A percentile compares a stretch with the other conserved stretches of the same genome.
Conservation (phyloP, 208 protist genomes). For the Leishmania braziliensis region DNA sequence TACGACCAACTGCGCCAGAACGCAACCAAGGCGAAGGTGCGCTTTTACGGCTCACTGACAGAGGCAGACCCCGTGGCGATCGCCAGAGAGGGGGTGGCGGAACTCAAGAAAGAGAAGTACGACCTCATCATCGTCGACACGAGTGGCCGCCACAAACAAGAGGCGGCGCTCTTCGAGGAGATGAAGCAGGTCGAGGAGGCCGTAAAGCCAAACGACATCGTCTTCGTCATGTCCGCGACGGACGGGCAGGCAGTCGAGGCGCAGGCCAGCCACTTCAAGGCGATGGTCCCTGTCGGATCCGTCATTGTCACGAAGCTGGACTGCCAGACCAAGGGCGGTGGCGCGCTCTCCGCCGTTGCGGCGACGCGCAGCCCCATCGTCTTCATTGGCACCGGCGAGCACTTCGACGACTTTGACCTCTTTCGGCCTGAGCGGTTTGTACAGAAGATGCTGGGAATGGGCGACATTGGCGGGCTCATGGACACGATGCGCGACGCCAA, state of each 20-base stretch:
- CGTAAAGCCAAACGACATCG: slow-evolving; percentile 95
- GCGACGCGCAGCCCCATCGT: slow-evolving; percentile 98
- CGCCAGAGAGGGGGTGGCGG: slow-evolving; percentile 95
- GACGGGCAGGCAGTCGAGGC: slow-evolving; percentile 98
- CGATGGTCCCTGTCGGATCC: slow-evolving; percentile 94
- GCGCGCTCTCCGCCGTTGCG: slow-evolving; percentile 96
- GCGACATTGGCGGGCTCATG: slow-evolving; percentile 94
- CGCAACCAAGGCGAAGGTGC: slow-evolving; percentile 98
- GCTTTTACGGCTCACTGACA: slow-evolving; percentile 97
- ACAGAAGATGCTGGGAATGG: slow-evolving; percentile 94
- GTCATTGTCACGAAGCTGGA: slow-evolving; percentile 99
- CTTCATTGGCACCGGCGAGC: slow-evolving; percentile 98
- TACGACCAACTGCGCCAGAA: slow-evolving; percentile 99
- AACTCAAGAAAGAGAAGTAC: slow-evolving; percentile 96
- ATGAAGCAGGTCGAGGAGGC: slow-evolving; percentile 95
- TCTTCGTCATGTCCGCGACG: slow-evolving; percentile 98
- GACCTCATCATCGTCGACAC: slow-evolving; percentile 99
- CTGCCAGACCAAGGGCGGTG: slow-evolving; percentile 98
- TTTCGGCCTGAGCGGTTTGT: slow-evolving; percentile 92
- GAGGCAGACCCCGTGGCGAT: slow-evolving; percentile 97
- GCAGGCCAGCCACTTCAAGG: slow-evolving; percentile 94
- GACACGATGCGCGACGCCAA: slow-evolving; percentile 93
- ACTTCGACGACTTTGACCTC: slow-evolving; percentile 97
- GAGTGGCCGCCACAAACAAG: slow-evolving; percentile 98
- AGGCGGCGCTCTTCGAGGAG: slow-evolving; percentile 98